phyloP scores from a whole-genome alignment of 2,329 filamentous ascomycete genomes.

The Ciborinia camelliae region DNA sequence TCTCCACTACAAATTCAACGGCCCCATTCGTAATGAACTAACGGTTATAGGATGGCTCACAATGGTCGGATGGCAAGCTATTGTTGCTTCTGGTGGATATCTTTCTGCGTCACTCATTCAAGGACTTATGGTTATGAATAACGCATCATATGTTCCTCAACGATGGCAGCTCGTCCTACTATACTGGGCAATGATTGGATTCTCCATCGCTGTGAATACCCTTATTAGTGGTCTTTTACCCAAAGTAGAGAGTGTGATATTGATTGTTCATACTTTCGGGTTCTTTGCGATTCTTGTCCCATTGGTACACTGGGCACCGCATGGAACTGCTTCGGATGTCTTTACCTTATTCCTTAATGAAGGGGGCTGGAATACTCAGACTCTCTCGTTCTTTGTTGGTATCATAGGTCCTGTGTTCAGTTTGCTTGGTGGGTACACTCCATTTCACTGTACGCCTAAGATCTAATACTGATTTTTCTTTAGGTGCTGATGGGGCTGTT shows the following conservation, averaged over 20 bases:
- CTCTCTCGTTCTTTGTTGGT: constrained; percentile 37
- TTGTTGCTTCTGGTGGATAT: constrained; percentile 41
- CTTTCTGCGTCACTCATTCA: constrained; percentile 45
- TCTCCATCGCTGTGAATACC: constrained; percentile 45
- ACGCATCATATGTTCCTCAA: constrained; percentile 38
- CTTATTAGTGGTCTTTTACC: constrained; percentile 40
- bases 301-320: constrained; percentile 35
- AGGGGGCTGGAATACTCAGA: constrained; percentile 34
- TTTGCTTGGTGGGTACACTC: background rate
- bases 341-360: constrained; percentile 36
- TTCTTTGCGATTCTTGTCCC: constrained; percentile 44
- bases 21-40: background rate
- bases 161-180: constrained; percentile 44
- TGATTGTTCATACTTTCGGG: constrained; percentile 44
- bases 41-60: constrained; percentile 43
- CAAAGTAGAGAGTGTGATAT: constrained; percentile 42
- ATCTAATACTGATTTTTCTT: background rate
- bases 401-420: constrained; percentile 1
- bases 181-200: constrained; percentile 40
- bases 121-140: constrained; percentile 39
- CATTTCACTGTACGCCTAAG: background rate
- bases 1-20: background rate
- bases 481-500: constrained; percentile 11
- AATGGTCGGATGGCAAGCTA: constrained; percentile 45
- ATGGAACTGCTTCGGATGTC: constrained; percentile 25